These are phyloP conservation scores for Nicotiana rustica DNA, from an alignment of 305 asterid species.

Conservation along the genomic window DNA sequence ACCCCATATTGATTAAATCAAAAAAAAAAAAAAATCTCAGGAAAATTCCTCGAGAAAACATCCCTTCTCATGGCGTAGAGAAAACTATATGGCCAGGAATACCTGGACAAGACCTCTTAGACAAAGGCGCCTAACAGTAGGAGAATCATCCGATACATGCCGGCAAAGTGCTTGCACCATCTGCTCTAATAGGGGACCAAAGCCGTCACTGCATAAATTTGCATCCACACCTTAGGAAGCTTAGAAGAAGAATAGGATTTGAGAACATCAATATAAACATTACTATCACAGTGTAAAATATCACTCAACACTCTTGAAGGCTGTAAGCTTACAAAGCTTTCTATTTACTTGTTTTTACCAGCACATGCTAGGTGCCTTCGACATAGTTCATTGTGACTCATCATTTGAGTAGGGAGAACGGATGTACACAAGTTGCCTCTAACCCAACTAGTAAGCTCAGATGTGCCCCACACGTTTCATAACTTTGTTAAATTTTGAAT, in stretches of 20 bases:
- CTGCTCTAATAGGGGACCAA: slow-evolving; percentile 86
- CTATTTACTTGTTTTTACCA: slow-evolving; percentile 13
- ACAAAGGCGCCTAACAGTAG: slow-evolving; percentile 94
- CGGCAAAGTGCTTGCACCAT: slow-evolving; percentile 94
- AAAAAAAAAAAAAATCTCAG: neutral
- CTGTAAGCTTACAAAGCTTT: slow-evolving; percentile 18
- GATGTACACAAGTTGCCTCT: neutral
- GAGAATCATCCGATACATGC: slow-evolving; percentile 93
- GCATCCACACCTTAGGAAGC: slow-evolving; percentile 43
- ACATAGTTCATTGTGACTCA: slow-evolving; percentile 7
- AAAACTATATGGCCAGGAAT: slow-evolving; percentile 29
- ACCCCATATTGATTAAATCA: neutral
- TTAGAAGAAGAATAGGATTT: slow-evolving; percentile 34
- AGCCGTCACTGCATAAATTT: slow-evolving; percentile 76
- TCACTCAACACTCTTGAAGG: slow-evolving; percentile 2
- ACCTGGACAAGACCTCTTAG: slow-evolving; percentile 99
- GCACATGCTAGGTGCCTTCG: neutral
- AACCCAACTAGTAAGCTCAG: slow-evolving; percentile 20
- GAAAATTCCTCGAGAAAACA: neutral
- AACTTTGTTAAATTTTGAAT: slow-evolving; percentile 1
- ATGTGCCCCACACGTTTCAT: neutral
- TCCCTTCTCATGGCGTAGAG: slow-evolving; percentile 5
- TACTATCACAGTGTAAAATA: neutral
- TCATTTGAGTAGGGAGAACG: neutral
- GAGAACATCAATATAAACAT: slow-evolving; percentile 6